Evolutionary conservation across 2,329 filamentous ascomycete species (phyloP).

Genomic region (Aureobasidium sp.): DNA sequence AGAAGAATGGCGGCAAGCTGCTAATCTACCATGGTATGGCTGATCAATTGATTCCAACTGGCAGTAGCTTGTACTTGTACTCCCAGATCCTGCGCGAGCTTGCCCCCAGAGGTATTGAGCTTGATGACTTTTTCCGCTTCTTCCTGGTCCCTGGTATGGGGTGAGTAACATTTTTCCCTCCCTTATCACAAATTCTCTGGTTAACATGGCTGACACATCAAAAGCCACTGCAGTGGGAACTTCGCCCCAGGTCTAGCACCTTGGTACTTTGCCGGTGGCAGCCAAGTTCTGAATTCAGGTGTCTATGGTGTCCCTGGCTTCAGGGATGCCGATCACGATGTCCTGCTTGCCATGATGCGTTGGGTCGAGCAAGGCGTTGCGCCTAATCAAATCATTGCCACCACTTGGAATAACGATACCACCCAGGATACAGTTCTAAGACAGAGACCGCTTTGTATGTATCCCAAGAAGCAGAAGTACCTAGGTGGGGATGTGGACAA

Average conservation of each 20-base stretch:
- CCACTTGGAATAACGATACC: constrained; percentile 36
- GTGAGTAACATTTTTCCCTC: too few relatives aligned
- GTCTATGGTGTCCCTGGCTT: constrained; percentile 32
- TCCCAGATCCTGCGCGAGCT: constrained; percentile 48
- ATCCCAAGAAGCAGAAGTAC: background rate
- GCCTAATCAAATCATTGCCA: constrained; percentile 40
- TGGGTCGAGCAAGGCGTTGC: constrained; percentile 44
- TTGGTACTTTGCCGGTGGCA: constrained; percentile 28
- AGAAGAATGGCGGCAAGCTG: constrained; percentile 48
- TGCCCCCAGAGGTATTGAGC: constrained; percentile 26
- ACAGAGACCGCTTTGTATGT: constrained; percentile 12
- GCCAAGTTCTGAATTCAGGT: constrained; percentile 43
- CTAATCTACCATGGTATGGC: constrained; percentile 47
- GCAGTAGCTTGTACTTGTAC: constrained; percentile 56
- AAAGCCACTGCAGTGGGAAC: too few relatives aligned
- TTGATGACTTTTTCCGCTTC: constrained; percentile 51
- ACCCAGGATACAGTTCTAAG: background rate
- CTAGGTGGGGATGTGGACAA: background rate
- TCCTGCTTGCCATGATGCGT: constrained; percentile 39
- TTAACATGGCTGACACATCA: too few relatives aligned
- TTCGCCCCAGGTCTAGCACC: too few relatives aligned
- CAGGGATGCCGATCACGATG: constrained; percentile 36
- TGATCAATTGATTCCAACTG: constrained; percentile 50
- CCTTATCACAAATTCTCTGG: too few relatives aligned
- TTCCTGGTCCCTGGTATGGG: constrained; percentile 60